A percentile compares a stretch with the other conserved stretches of the same genome.
These are phyloP conservation scores for Aspergillus proliferans DNA, from an alignment of 2,329 filamentous ascomycete genomes.

Conservation along the genomic window DNA sequence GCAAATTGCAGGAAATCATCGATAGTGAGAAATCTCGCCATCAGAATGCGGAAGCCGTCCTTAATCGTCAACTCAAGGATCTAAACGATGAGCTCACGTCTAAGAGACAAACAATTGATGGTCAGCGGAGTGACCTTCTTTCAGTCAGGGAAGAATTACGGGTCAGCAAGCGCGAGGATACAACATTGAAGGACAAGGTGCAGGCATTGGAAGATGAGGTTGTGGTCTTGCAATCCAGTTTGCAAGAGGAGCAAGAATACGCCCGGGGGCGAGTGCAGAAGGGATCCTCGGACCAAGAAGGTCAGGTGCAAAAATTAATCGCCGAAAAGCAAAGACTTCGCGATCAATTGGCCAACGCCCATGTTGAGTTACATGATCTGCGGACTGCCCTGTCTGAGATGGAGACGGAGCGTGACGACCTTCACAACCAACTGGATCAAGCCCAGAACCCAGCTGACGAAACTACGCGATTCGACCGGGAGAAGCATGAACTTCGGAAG, in stretches of 20 bases:
- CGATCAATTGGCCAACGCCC: slow-evolving; percentile 55
- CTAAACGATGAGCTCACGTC: slow-evolving; percentile 65
- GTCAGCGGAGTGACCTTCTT: slow-evolving; percentile 60
- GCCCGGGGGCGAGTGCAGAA: slow-evolving; percentile 52
- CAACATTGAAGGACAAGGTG: slow-evolving; percentile 58
- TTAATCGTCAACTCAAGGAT: slow-evolving; percentile 68
- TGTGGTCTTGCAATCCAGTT: slow-evolving; percentile 61
- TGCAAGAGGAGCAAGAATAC: slow-evolving; percentile 60
- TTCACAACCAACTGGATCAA: slow-evolving; percentile 55
- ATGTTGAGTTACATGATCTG: slow-evolving; percentile 55
- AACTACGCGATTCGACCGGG: slow-evolving; percentile 58
- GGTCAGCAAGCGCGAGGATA: slow-evolving; percentile 59
- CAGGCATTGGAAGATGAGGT: slow-evolving; percentile 68
- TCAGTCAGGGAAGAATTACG: slow-evolving; percentile 63
- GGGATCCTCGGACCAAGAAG: slow-evolving; percentile 54
- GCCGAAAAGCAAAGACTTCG: slow-evolving; percentile 60
- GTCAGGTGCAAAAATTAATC: slow-evolving; percentile 50
- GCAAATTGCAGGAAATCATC: slow-evolving; percentile 60
- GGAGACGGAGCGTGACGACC: slow-evolving; percentile 61
- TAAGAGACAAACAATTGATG: slow-evolving; percentile 60
- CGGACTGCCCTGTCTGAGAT: slow-evolving; percentile 52
- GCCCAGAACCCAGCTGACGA: slow-evolving; percentile 52
- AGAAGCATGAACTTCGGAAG: slow-evolving; percentile 62
- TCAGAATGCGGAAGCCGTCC: slow-evolving; percentile 61
- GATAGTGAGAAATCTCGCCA: slow-evolving; percentile 68